phyloP scores from a whole-genome alignment of 495 filamentous ascomycete genomes.

The Penicillium herquei region DNA sequence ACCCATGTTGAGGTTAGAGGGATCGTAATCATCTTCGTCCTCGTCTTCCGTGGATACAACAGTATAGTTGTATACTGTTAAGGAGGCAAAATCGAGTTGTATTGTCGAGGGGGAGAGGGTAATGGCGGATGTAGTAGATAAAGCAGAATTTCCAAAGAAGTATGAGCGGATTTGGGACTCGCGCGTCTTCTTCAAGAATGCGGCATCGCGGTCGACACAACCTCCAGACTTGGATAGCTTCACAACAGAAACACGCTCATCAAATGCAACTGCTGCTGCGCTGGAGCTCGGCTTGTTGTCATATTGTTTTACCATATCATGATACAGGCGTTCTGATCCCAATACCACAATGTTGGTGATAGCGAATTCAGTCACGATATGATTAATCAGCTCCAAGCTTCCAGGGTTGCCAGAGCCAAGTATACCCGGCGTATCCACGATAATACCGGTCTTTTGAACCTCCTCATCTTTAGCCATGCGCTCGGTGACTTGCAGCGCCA shows the following conservation, averaged over 20 bases:
- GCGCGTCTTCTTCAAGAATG: slow-evolving; percentile 66
- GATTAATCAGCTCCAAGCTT: slow-evolving; percentile 71
- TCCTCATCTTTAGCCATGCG: slow-evolving; percentile 76
- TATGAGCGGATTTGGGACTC: slow-evolving; percentile 83
- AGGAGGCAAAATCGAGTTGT: slow-evolving; percentile 67
- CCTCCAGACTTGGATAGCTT: slow-evolving; percentile 85
- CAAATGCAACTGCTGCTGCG: slow-evolving; percentile 40
- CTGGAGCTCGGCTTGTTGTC: slow-evolving; percentile 59
- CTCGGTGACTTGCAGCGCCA: slow-evolving; percentile 76
- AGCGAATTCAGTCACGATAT: slow-evolving; percentile 85
- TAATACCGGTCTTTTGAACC: slow-evolving; percentile 67
- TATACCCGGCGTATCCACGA: slow-evolving; percentile 82
- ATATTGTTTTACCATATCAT: slow-evolving; percentile 73
- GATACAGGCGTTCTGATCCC: slow-evolving; percentile 79
- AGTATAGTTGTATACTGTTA: slow-evolving; percentile 67
- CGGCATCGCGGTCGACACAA: slow-evolving; percentile 74
- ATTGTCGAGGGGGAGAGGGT: slow-evolving; percentile 84
- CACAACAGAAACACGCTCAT: slow-evolving; percentile 68
- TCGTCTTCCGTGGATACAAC: slow-evolving; percentile 44
- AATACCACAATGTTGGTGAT: slow-evolving; percentile 80
- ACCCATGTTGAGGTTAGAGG: slow-evolving; percentile 36
- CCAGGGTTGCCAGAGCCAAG: slow-evolving; percentile 58
- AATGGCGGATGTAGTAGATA: slow-evolving; percentile 47
- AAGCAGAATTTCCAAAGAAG: slow-evolving; percentile 76
- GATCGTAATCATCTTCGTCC: slow-evolving; percentile 47